phyloP scores from a whole-genome alignment of 164 flowering plant genomes.

The Aristolochia contorta region DNA sequence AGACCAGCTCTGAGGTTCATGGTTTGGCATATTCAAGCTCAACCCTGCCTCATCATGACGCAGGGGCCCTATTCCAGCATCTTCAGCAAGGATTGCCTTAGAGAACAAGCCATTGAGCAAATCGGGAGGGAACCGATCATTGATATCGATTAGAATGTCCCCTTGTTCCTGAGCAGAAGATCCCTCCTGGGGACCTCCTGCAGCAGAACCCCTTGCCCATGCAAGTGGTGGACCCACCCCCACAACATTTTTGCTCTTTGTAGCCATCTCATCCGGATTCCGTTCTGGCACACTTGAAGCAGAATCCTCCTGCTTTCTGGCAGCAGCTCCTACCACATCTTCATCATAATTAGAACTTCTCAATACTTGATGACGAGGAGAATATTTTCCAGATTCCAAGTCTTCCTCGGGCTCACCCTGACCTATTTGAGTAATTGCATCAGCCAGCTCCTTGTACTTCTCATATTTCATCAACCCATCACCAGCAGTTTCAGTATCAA shows the following conservation, averaged over 20 bases:
- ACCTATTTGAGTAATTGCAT: constrained; percentile 16
- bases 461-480: constrained; percentile 30
- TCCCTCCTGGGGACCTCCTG: constrained; percentile 22
- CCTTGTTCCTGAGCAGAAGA: constrained; percentile 29
- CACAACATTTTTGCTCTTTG: constrained; percentile 6
- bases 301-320: constrained; percentile 23
- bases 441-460: constrained; percentile 26
- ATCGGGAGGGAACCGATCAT: constrained; percentile 85
- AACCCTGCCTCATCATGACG: constrained; percentile 60
- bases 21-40: constrained; percentile 81
- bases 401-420: constrained; percentile 3
- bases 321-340: constrained; percentile 12
- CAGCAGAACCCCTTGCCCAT: constrained; percentile 22
- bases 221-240: constrained; percentile 20
- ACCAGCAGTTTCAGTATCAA: constrained; percentile 25
- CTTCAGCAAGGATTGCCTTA: constrained; percentile 36
- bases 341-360: constrained; percentile 1
- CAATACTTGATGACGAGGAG: constrained; percentile 8
- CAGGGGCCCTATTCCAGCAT: constrained; percentile 27
- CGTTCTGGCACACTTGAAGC: constrained; percentile 21
- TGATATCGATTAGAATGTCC: constrained; percentile 73
- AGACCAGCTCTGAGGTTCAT: constrained; percentile 89
- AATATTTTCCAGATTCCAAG: constrained; percentile 2
- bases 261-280: constrained; percentile 25
- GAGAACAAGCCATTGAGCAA: constrained; percentile 79